Evolutionary conservation across 352 stramenopile species (phyloP), one percentile per base, ranked within the genome.

Genomic region (Paralagenidium karlingii): DNA sequence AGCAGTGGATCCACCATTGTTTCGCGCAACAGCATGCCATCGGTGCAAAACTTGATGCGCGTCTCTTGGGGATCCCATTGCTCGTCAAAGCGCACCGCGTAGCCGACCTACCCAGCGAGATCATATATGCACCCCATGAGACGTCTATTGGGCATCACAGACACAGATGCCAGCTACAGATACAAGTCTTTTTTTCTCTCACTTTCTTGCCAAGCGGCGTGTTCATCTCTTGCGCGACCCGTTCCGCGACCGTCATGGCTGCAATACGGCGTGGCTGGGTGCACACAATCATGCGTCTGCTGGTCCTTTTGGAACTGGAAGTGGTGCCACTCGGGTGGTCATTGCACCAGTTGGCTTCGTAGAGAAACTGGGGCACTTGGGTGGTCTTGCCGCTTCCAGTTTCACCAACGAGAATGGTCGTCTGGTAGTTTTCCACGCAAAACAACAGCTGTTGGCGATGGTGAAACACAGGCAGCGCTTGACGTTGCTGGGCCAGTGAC

Each of bases 71-170:
- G 50, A 22, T 83, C 63, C 65, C 69, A 86, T 25, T 96, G 82
- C 41, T 98, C 96, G 49, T 99, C 96, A 57, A 99, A 99, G n/a
- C 96, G 91, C 38, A 99, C 98, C 18, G 84, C 93, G 43, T 99
- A 99, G 3, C 96, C 96, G 15, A 96, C 51, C 49, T 58, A 51
- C 34, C 10, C 21, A 41, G 1, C 27, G 20, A 28, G 10, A 18
- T 16, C 32, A 18, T 18, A 12, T 9, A 11, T 19, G 32, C 8
- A 18, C 20, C 20, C 8, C 9, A 38, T 11, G 12, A 38, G 32
- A 10, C n/a, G n/a, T n/a, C n/a, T n/a, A n/a, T n/a, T n/a, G n/a
- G 16, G 28, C 13, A 13, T 33, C 28, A 13, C 28, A 16, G 28
- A 13, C 28, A 16, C 13, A 33, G 16, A 33, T 13, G 13, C 13